phyloP scores from a whole-genome alignment of 2,329 filamentous ascomycete genomes.

The Byssochlamys sp. region DNA sequence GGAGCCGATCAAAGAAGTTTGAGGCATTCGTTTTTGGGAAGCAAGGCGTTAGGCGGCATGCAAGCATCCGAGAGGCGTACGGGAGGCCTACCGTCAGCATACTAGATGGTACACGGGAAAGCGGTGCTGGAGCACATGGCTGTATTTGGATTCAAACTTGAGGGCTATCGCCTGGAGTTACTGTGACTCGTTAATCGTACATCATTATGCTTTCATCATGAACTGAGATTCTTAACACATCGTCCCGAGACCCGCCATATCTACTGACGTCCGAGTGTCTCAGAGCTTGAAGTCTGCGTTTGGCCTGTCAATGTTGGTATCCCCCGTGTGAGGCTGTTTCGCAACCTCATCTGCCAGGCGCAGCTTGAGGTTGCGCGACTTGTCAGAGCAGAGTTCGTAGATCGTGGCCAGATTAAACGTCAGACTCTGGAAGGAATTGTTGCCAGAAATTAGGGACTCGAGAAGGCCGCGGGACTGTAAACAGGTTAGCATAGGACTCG shows the following conservation, averaged over 20 bases:
- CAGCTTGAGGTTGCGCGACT: slow-evolving; percentile 59
- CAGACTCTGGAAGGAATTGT: slow-evolving; percentile 64
- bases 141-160: not conserved
- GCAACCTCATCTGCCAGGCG: slow-evolving; percentile 62
- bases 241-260: not conserved
- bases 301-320: slow-evolving; percentile 59
- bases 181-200: not conserved
- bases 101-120: not conserved
- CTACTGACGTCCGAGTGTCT: slow-evolving; percentile 4
- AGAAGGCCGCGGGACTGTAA: slow-evolving; percentile 55
- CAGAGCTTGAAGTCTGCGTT: slow-evolving; percentile 70
- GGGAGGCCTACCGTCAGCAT: not conserved
- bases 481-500: slow-evolving; percentile 1
- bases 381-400: slow-evolving; percentile 83
- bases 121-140: not conserved
- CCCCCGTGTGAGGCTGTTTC: slow-evolving; percentile 42
- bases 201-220: not conserved
- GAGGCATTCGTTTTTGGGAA: slow-evolving; percentile 12
- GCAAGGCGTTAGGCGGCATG: not conserved
- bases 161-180: not conserved
- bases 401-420: slow-evolving; percentile 85
- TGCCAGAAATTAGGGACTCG: slow-evolving; percentile 54
- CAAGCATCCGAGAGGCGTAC: not conserved
- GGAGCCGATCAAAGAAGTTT: slow-evolving; percentile 9
- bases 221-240: not conserved